Conservation (phyloP, 768 basidiomycete genomes). For the Macrolepiota fuliginosa region DNA sequence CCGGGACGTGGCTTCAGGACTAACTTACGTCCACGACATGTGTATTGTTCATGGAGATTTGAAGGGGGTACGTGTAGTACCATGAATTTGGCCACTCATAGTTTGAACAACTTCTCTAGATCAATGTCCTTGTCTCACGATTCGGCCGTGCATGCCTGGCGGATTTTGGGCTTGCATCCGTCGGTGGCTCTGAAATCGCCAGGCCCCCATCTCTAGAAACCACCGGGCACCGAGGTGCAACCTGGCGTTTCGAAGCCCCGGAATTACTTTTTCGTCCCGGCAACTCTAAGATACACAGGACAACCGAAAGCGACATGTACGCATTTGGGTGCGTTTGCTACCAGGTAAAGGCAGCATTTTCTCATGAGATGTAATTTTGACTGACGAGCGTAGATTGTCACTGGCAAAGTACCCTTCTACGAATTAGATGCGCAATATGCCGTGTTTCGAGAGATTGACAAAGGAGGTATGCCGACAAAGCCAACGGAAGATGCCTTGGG, state of each 20-base stretch:
- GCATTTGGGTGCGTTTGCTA: slow-evolving; percentile 13
- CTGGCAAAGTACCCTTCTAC: slow-evolving; percentile 20
- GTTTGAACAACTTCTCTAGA: not conserved
- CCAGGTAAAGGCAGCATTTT: not conserved
- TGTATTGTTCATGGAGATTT: slow-evolving; percentile 9
- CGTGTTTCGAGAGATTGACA: not conserved
- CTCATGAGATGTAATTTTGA: not conserved
- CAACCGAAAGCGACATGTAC: slow-evolving; percentile 10
- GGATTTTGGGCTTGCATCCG: slow-evolving; percentile 5
- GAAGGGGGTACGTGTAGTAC: not conserved
- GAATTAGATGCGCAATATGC: not conserved
- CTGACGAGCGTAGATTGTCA: slow-evolving; percentile 6
- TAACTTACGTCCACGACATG: not conserved
- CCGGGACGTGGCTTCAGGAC: not conserved
- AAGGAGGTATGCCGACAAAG: not conserved
- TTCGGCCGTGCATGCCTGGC: slow-evolving; percentile 1
- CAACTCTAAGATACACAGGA: not conserved
- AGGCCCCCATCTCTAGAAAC: slow-evolving; percentile 3
- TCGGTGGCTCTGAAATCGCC: slow-evolving; percentile 11
- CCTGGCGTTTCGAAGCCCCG: slow-evolving; percentile 12
- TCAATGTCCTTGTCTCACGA: not conserved
- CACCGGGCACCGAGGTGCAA: slow-evolving; percentile 11
- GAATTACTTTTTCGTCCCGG: slow-evolving; percentile 1
- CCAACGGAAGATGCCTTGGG: not conserved
- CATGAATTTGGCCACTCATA: not conserved